Percentiles rank a stretch among this genome's conserved stretches.
Conservation (phyloP, 1,284 basidiomycete genomes). For the Hymenochaete sp. region DNA sequence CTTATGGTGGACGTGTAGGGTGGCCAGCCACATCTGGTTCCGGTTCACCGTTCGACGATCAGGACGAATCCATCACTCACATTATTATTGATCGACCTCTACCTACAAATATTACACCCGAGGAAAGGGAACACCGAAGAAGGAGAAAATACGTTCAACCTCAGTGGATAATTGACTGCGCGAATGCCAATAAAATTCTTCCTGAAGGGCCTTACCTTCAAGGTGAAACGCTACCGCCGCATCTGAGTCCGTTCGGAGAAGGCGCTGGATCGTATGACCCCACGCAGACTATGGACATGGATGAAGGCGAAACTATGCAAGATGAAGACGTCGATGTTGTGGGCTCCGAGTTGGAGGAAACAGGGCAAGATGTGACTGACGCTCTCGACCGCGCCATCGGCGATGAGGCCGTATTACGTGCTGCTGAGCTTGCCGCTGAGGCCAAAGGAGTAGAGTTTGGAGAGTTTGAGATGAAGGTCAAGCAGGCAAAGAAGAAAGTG, state of each 20-base stretch:
- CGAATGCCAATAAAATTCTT: slow-evolving; percentile 81
- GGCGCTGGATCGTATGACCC: slow-evolving; percentile 74
- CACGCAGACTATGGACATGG: slow-evolving; percentile 25
- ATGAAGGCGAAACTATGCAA: slow-evolving; percentile 33
- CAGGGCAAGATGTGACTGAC: slow-evolving; percentile 29
- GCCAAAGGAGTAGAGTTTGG: slow-evolving; percentile 80
- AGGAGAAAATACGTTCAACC: slow-evolving; percentile 90
- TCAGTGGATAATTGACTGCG: slow-evolving; percentile 96
- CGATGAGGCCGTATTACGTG: slow-evolving; percentile 68
- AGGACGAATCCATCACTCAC: slow-evolving; percentile 84
- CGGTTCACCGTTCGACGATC: slow-evolving; percentile 72
- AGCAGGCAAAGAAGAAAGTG: slow-evolving; percentile 48
- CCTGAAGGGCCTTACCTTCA: slow-evolving; percentile 83
- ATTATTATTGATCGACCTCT: slow-evolving; percentile 90
- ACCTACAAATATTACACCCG: slow-evolving; percentile 42
- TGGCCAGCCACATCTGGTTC: slow-evolving; percentile 83
- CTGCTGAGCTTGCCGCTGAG: slow-evolving; percentile 92
- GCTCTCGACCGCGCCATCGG: slow-evolving; percentile 42
- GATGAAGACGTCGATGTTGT: slow-evolving; percentile 26
- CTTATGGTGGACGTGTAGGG: slow-evolving; percentile 85
- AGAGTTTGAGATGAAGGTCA: slow-evolving; percentile 75
- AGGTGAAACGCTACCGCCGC: slow-evolving; percentile 85
- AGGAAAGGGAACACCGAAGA: slow-evolving; percentile 53
- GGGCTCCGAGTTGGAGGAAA: slow-evolving; percentile 31
- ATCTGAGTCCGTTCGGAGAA: slow-evolving; percentile 93